Evolutionary conservation across 495 filamentous ascomycete genomes (phyloP).

Genomic region (Hypoxylon perforatum): DNA sequence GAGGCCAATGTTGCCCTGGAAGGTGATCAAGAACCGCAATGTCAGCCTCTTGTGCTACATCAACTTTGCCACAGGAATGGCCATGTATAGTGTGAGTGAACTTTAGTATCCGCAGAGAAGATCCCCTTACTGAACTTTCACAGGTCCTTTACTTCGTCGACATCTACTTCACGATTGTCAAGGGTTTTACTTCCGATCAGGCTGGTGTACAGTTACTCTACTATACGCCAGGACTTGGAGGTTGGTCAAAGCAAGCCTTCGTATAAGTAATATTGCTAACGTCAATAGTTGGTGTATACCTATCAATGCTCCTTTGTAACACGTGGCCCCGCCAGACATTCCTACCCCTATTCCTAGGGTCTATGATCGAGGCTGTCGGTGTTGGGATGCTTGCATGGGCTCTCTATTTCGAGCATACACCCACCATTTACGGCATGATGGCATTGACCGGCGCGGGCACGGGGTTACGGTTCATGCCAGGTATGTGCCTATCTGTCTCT

Average conservation of each 20-base stretch:
- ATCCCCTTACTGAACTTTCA: slow-evolving; percentile 43
- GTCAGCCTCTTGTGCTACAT: slow-evolving; percentile 63
- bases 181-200: slow-evolving; percentile 53
- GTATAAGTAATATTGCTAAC: background rate
- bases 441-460: slow-evolving; percentile 67
- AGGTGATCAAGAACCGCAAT: slow-evolving; percentile 61
- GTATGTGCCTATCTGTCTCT: slow-evolving; percentile 35
- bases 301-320: slow-evolving; percentile 66
- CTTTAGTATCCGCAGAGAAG: slow-evolving; percentile 11
- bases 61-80: slow-evolving; percentile 64
- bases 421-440: slow-evolving; percentile 68
- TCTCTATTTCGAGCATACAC: slow-evolving; percentile 49
- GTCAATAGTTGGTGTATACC: slow-evolving; percentile 60
- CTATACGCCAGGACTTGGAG: slow-evolving; percentile 56
- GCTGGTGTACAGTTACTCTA: slow-evolving; percentile 64
- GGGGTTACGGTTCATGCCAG: slow-evolving; percentile 59
- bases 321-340: slow-evolving; percentile 67
- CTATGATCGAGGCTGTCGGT: slow-evolving; percentile 59
- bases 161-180: slow-evolving; percentile 67
- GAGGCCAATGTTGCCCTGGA: slow-evolving; percentile 67
- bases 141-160: slow-evolving; percentile 70
- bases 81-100: slow-evolving; percentile 53
- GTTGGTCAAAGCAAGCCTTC: slow-evolving; percentile 37
- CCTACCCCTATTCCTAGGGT: slow-evolving; percentile 60
- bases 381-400: slow-evolving; percentile 61